A percentile compares a stretch with the other conserved stretches of the same genome.
Conservation (phyloP, 306 rosid genomes). For the Parietaria judaica region DNA sequence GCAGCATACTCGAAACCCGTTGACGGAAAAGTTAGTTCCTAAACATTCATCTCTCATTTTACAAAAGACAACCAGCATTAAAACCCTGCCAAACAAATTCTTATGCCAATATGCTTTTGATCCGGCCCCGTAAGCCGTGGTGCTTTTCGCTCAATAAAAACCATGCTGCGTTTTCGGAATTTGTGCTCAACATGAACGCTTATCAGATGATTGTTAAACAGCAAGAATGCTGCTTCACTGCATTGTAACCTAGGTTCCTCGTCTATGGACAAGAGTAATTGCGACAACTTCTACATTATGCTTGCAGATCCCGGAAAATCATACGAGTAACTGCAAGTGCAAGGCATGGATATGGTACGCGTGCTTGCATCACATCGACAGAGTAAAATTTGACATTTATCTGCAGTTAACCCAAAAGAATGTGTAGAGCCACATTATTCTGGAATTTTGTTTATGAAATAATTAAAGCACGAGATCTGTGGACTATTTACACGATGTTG, state of each 20-base stretch:
- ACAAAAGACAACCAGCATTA: no score
- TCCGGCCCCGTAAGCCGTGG: background rate
- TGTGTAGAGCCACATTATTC: background rate
- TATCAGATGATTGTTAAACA: background rate
- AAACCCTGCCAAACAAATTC: background rate
- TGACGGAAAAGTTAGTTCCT: no score
- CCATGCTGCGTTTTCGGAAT: no score
- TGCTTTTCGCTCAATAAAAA: background rate
- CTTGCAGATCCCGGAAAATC: background rate
- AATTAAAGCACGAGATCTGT: background rate
- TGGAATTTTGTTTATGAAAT: background rate
- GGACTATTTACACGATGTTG: background rate
- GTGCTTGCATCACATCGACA: no score
- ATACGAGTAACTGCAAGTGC: background rate
- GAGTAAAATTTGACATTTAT: background rate
- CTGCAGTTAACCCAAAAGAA: background rate
- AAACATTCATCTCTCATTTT: no score
- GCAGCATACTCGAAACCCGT: no score
- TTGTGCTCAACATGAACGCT: no score
- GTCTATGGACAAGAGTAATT: background rate
- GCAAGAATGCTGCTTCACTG: constrained; percentile 7
- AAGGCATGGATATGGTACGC: no score
- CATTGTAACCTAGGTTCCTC: constrained; percentile 5
- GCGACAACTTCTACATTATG: constrained; percentile 2
- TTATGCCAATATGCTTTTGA: background rate